A percentile compares a stretch with the other conserved stretches of the same genome.
phyloP scores from a whole-genome alignment of 495 filamentous ascomycete genomes.

The Xylaria grammica region DNA sequence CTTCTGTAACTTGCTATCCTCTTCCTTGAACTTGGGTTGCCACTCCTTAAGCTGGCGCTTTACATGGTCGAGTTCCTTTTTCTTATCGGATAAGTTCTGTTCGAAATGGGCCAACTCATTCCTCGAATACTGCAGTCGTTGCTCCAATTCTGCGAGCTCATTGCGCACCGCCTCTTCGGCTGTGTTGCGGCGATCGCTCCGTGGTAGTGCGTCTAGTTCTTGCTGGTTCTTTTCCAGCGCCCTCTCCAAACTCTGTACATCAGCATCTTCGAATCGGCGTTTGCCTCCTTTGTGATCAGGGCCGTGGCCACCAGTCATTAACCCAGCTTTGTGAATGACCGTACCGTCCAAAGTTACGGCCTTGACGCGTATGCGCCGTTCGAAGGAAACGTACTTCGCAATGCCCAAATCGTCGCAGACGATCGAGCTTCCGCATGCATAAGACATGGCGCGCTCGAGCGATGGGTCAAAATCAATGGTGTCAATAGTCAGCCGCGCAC shows the following conservation, averaged over 20 bases:
- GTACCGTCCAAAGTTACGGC: constrained; percentile 91
- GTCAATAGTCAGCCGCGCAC: constrained; percentile 88
- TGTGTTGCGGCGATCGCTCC: constrained; percentile 69
- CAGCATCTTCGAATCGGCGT: constrained; percentile 86
- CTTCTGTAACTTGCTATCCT: constrained; percentile 67
- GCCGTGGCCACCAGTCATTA: constrained; percentile 93
- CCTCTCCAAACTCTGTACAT: constrained; percentile 79
- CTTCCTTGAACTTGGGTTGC: constrained; percentile 77
- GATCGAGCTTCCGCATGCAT: constrained; percentile 93
- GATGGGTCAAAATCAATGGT: constrained; percentile 91
- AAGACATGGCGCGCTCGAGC: constrained; percentile 89
- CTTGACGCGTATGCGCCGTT: constrained; percentile 83
- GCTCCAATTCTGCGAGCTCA: constrained; percentile 83
- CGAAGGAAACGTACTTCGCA: constrained; percentile 89
- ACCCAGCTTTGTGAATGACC: constrained; percentile 94
- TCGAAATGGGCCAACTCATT: constrained; percentile 83
- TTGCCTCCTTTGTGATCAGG: constrained; percentile 72
- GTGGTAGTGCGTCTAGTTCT: constrained; percentile 77
- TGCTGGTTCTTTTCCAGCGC: constrained; percentile 68
- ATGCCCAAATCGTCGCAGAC: constrained; percentile 87
- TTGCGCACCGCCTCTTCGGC: constrained; percentile 82
- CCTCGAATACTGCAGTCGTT: constrained; percentile 70
- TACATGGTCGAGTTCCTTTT: constrained; percentile 76
- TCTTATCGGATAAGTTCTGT: constrained; percentile 83
- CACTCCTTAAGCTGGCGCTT: constrained; percentile 73